Conservation (phyloP, 768 basidiomycete species). For the Suillus occidentalis region DNA sequence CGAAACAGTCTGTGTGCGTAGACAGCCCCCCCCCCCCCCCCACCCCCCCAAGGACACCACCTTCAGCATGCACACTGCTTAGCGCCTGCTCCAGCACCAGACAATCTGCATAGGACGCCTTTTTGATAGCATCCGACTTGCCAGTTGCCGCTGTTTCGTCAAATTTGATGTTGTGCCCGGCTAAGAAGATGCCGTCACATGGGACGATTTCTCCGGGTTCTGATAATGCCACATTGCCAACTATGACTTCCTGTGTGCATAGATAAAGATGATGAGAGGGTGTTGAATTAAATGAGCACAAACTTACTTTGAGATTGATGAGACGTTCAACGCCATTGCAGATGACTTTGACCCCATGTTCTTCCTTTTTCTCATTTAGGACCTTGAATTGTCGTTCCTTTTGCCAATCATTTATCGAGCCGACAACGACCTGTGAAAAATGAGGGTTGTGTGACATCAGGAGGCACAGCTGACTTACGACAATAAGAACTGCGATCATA, state of each 20-base stretch:
- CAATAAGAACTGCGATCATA: constrained; percentile 72
- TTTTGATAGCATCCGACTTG: constrained; percentile 94
- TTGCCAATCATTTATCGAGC: constrained; percentile 96
- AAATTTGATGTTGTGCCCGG: constrained; percentile 91
- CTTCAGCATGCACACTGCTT: constrained; percentile 13
- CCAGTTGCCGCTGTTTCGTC: constrained; percentile 97
- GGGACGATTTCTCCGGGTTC: constrained; percentile 97
- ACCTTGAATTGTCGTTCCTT: constrained; percentile 95
- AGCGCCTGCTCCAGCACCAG: constrained; percentile 47
- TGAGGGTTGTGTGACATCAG: neutral
- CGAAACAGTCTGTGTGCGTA: constrained; percentile 84
- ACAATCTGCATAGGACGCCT: constrained; percentile 76
- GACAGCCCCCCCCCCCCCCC: no score
- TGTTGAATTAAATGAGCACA: neutral
- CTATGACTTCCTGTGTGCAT: constrained; percentile 72
- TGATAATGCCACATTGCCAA: constrained; percentile 88
- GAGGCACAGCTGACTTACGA: constrained; percentile 46
- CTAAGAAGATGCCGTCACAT: constrained; percentile 92
- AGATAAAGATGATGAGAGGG: constrained; percentile 7
- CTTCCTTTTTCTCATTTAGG: constrained; percentile 94
- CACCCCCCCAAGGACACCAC: constrained; percentile 27
- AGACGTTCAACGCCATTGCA: constrained; percentile 68
- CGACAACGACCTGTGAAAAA: constrained; percentile 71
- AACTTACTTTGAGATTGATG: constrained; percentile 74
- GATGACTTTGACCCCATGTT: constrained; percentile 83